Base-by-base conservation (phyloP, 2,329 filamentous ascomycete species). In the Sclerotinia borealis region DNA sequence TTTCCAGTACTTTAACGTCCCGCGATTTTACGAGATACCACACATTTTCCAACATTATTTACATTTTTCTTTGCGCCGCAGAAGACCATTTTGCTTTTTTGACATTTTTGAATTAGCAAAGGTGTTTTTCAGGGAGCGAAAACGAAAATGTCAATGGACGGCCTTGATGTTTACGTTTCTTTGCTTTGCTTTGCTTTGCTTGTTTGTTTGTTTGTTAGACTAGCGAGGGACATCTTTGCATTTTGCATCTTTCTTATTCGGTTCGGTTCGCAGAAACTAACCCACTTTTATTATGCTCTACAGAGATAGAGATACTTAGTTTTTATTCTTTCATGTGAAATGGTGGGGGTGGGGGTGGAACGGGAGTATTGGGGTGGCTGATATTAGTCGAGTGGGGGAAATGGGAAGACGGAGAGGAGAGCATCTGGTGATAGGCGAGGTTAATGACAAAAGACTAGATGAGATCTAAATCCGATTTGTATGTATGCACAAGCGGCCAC, bases 21-120 rank as follows among this genome's bases (percentile, higher is more conserved):
- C 61, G 56, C 66, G 60, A 50, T 61, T 67, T 68, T 59, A 61
- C 63, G 64, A 67, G 68, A 69, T 69, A 69, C 68, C 68, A 69
- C 59, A 66, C 51, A 37, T 25, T 62, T 61, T 43, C 49, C 39
- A 39, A 34, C 48, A 13, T 58, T 63, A 48, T 58, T 39, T 49
- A 37, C 34, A 29, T 39, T 62, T 55, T 55, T 9, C 29, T 27
- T 58, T 13, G 22, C 51, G 17, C 22, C 15, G 22, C 51, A n/a
- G 15, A 52, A 52, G 50, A 52, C 22, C 15, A 11, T 37, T 37
- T 54, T 31, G 22, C 22, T 51, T 60, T 19, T 55, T 62, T 61
- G 50, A 45, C 41, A 56, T 56, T 29, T 31, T 55, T 56, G 49
- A 58, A 58, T 62, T 48, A n/a, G 59, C 49, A 31, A 45, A 29